A percentile compares a stretch with the other conserved stretches of the same genome.
Conservation (phyloP, 805 yeast species). For the Saturnispora serradocipensis region DNA sequence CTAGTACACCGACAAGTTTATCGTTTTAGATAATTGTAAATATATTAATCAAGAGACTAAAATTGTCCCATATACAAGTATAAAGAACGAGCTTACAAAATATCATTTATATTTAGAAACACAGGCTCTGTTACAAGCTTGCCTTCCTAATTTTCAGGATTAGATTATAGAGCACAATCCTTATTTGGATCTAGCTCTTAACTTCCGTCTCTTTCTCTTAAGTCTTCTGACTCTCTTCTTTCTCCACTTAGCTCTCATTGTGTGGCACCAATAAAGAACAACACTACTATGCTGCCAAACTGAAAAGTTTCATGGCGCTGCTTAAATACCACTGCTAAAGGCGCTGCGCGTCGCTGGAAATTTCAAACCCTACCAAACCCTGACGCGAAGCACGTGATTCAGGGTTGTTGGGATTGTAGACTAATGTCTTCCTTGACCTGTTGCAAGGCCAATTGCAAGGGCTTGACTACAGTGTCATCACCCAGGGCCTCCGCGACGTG, state of each 20-base stretch:
- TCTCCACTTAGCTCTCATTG: conserved; percentile 98
- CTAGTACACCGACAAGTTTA: too few relatives aligned
- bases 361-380: neutral
- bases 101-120: neutral
- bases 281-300: neutral
- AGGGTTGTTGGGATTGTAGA: neutral
- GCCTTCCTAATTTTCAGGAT: neutral
- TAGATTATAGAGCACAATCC: conserved; percentile 5
- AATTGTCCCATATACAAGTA: neutral
- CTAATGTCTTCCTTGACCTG: conserved; percentile 36
- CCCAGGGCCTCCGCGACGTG: conserved; percentile 36
- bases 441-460: conserved; percentile 34
- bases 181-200: conserved; percentile 99
- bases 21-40: neutral
- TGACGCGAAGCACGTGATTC: neutral
- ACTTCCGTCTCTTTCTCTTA: conserved; percentile 99
- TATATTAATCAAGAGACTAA: neutral
- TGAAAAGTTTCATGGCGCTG: neutral
- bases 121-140: neutral
- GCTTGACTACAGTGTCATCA: conserved; percentile 16
- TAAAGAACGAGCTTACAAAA: neutral
- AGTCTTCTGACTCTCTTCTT: conserved; percentile 99
- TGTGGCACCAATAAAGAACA: conserved; percentile 14
- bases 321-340: neutral
- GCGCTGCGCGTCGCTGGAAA: neutral